These are phyloP conservation scores for Leccinum subgranulosum DNA, from an alignment of 768 basidiomycete genomes.

Conservation along the genomic window DNA sequence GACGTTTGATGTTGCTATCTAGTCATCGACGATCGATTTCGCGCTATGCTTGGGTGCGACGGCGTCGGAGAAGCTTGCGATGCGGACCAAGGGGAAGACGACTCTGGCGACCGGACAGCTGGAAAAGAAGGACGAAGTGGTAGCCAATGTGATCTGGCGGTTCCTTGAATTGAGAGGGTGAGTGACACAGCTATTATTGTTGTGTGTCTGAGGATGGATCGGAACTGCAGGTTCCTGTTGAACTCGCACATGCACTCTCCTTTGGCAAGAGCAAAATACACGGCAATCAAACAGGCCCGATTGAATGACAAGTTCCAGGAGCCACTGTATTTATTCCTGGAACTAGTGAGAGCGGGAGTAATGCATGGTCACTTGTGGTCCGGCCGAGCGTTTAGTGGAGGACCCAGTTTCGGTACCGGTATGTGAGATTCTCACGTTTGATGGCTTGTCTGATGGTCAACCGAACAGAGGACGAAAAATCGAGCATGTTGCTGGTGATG, in stretches of 20 bases:
- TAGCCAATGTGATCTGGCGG: constrained; percentile 97
- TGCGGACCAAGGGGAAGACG: constrained; percentile 74
- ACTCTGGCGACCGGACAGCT: constrained; percentile 46
- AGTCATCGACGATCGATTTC: constrained; percentile 99
- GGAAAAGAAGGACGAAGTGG: constrained; percentile 98
- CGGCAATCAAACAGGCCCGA: constrained; percentile 70
- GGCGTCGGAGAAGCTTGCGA: constrained; percentile 71
- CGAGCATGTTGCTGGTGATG: constrained; percentile 95
- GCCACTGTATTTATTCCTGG: constrained; percentile 89
- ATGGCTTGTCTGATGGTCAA: constrained; percentile 23
- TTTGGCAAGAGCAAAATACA: constrained; percentile 88
- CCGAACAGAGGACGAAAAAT: constrained; percentile 82
- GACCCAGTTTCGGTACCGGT: constrained; percentile 93
- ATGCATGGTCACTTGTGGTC: constrained; percentile 95
- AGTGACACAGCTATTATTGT: constrained; percentile 5
- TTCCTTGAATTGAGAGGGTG: constrained; percentile 96
- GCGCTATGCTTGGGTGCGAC: constrained; percentile 92
- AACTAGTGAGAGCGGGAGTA: constrained; percentile 93
- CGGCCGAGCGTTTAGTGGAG: constrained; percentile 84
- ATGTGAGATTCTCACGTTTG: constrained; percentile 35
- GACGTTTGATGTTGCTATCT: constrained; percentile 14
- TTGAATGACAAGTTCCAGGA: constrained; percentile 99
- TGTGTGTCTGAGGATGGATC: constrained; percentile 5
- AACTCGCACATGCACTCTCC: constrained; percentile 88
- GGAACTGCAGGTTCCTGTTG: constrained; percentile 68